Base-by-base conservation (phyloP, 768 basidiomycete genomes). In the Hemileccinum impolitum region DNA sequence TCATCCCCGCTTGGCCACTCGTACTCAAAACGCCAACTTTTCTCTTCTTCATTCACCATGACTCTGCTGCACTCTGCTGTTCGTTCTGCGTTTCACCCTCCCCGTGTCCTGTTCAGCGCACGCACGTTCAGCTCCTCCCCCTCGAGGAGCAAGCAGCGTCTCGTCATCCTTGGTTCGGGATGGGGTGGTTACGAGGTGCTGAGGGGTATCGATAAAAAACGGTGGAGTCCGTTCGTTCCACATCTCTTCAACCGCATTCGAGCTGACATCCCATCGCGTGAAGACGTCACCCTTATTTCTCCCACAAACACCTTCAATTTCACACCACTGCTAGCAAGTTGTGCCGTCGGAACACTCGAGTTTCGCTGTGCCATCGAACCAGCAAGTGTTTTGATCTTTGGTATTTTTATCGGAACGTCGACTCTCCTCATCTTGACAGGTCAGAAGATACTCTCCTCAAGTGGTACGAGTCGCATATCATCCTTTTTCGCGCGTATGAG, bases 321-420 rank as follows among this genome's bases (percentile, higher is more conserved):
- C 28, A 69, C 72, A 32, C 78, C 79, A 2, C 59, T 81, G 15
- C 63, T 82, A 6, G 78, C 80, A 0, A 64, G 72, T 36, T 74
- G 85, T 50, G 79, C 88, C 4, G 88, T 91, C 21, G 92, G 92
- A 3, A 92, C 91, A 6, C 72, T 94, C 40, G 90, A 92, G 55
- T 90, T 85, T 61, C 73, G 90, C 21, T 84, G 85, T 58, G 85
- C 88, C 0, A 73, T 91, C 30, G 91, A 94, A 66, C 81, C 90
- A 1, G 90, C 90, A 43, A 57, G 85, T 50, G 41, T 35, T 54
- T 25, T 17, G 35, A 34, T 41, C 21, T 15, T 30, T 31, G 13
- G 21, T 35, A 14, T 26, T 39, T 21, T 26, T 48, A 36, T 48
- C 46, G 43, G 47, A 47, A 25, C 38, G 43, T 35, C 41, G 45